phyloP scores from a whole-genome alignment of 805 yeast genomes.

The Candida morakotiae region DNA sequence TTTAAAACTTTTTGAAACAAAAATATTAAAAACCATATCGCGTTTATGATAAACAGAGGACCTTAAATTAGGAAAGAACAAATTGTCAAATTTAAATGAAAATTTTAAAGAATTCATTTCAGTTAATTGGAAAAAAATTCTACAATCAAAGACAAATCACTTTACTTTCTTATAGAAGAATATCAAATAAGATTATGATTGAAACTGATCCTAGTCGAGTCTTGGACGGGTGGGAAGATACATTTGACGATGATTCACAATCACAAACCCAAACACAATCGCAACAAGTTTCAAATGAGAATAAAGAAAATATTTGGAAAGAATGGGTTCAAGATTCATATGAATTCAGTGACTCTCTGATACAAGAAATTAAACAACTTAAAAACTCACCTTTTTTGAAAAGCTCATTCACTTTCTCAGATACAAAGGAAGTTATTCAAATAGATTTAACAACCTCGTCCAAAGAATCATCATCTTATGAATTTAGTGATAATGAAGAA shows the following conservation, averaged over 20 bases:
- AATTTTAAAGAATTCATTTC: not conserved
- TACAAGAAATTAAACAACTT: not conserved
- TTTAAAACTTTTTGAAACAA: no score
- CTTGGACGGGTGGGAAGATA: conserved; percentile 1
- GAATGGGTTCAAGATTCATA: conserved; percentile 1
- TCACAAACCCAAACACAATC: not conserved
- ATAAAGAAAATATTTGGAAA: not conserved
- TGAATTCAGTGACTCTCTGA: conserved; percentile 2
- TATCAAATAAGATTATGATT: not conserved
- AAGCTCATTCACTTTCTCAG: no score
- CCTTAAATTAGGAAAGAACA: not conserved
- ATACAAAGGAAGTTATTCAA: no score
- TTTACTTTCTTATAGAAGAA: not conserved
- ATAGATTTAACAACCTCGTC: not conserved
- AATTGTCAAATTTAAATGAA: not conserved
- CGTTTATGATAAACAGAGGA: not conserved
- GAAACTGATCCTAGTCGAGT: conserved; percentile 3
- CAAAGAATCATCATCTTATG: not conserved
- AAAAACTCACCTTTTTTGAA: not conserved
- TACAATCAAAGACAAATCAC: not conserved
- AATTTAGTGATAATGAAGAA: conserved; percentile 9
- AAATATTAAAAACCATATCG: no score
- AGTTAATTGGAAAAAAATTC: not conserved
- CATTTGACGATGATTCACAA: conserved; percentile 1
- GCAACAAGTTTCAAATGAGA: not conserved